Conservation (phyloP, 768 basidiomycete species). For the Sarcodon aspratus region DNA sequence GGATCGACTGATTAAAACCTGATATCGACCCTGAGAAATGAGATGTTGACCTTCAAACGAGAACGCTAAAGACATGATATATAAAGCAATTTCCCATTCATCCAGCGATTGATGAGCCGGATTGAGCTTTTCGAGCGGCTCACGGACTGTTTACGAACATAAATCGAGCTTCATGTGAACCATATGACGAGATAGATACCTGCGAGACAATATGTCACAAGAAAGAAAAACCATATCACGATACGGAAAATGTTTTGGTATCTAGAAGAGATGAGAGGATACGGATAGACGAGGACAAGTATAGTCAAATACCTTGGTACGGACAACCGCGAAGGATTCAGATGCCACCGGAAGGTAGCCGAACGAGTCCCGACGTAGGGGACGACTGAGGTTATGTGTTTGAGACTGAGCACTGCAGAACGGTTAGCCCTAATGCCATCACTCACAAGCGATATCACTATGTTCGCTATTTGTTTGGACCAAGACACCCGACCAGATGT, state of each 20-base stretch:
- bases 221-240: constrained; percentile 65
- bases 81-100: constrained; percentile 70
- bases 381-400: constrained; percentile 37
- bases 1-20: not conserved
- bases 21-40: not conserved
- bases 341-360: constrained; percentile 51
- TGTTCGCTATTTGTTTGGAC: constrained; percentile 69
- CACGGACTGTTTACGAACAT: constrained; percentile 38
- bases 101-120: constrained; percentile 47
- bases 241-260: constrained; percentile 85
- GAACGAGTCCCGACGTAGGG: constrained; percentile 47
- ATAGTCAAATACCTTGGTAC: constrained; percentile 50
- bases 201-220: constrained; percentile 75
- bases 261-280: constrained; percentile 20
- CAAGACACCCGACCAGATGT: constrained; percentile 75
- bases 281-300: not conserved
- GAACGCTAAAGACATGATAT: constrained; percentile 69
- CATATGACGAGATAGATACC: constrained; percentile 30
- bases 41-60: constrained; percentile 56
- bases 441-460: constrained; percentile 69
- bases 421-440: not conserved
- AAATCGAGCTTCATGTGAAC: not conserved
- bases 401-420: not conserved
- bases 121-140: constrained; percentile 65
- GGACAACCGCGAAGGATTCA: constrained; percentile 67